Evolutionary conservation across 192 early-diverging fungal genomes (phyloP).

Genomic region (Gryganskiella cystojenkinii): DNA sequence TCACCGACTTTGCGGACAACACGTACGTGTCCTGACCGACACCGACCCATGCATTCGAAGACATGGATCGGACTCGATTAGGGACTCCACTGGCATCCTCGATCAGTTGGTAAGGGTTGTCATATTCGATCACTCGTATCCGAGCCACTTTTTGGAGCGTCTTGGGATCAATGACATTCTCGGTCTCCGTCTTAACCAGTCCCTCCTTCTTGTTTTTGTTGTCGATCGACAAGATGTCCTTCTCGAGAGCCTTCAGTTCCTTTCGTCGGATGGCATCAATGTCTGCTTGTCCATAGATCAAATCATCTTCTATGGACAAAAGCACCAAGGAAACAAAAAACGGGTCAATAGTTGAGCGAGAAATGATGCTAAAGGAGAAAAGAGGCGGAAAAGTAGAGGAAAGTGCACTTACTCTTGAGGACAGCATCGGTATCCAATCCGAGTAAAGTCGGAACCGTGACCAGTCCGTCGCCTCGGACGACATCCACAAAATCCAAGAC

Average conservation of each 20-base stretch:
- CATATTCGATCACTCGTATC: constrained; percentile 61
- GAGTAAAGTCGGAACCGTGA: constrained; percentile 83
- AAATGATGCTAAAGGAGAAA: too few relatives aligned
- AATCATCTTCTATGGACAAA: neutral
- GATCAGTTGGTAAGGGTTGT: constrained; percentile 59
- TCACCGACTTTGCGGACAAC: constrained; percentile 27
- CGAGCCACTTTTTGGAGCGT: constrained; percentile 21
- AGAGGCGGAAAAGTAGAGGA: neutral
- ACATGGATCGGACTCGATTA: constrained; percentile 11
- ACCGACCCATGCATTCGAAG: constrained; percentile 57
- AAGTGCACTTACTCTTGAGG: constrained; percentile 53
- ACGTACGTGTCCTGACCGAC: constrained; percentile 51
- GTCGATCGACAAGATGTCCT: constrained; percentile 31
- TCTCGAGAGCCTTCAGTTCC: constrained; percentile 23
- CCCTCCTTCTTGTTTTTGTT: constrained; percentile 18
- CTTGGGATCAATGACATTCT: constrained; percentile 7
- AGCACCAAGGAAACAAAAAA: too few relatives aligned
- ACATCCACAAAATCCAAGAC: constrained; percentile 90
- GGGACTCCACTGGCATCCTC: constrained; percentile 51
- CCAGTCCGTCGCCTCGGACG: constrained; percentile 60
- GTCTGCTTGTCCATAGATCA: neutral
- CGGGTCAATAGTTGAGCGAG: neutral
- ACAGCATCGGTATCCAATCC: constrained; percentile 74
- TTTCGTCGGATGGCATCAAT: constrained; percentile 12
- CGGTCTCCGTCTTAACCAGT: constrained; percentile 17